Base-by-base conservation (phyloP, 2,329 filamentous ascomycete genomes). In the Botrytis galanthina region DNA sequence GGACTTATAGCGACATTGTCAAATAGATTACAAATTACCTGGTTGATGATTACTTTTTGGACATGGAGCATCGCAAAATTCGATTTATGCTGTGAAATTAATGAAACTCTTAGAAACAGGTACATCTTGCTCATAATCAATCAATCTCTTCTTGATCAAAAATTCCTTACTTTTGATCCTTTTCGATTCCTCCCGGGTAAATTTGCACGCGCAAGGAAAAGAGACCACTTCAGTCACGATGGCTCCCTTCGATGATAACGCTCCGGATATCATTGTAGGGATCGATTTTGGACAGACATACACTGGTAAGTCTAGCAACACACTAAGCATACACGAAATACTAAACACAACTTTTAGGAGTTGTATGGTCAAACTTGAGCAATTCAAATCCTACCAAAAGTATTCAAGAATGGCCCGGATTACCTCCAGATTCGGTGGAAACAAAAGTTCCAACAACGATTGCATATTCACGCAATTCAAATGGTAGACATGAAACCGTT, bases 261-360 rank as follows among this genome's bases (percentile, higher is more conserved):
- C 37, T 67, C 44, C 51, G n/a, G 42, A 51, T 39, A 29, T 70
- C 32, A 26, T 68, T 22, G 70, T 62, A 26, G 59, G 46, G n/a
- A 67, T 62, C 54, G 62, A 80, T 82, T 73, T 69, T 42, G 71
- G 57, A n/a, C 62, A 73, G 37, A 73, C 51, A 42, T 73, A 73
- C 51, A 69, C 71, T 62, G 71, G 71, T 69, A 73, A 51, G 44
- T 39, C 32, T n/a, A 46, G 14, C 39, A 22, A 14, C 51, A 32
- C 20, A 37, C 6, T 18, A 39, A 59, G 1, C 7, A 18, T 46
- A 22, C 54, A 14, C 22, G 10, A 22, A 35, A 32, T 16, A 35
- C 37, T n/a, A n/a, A 61, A 48, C 3, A 59, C 7, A 4, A 14
- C 22, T 57, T 59, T 10, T 8, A 62, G 63, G 51, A 32, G 63